Evolutionary conservation across 2,329 filamentous ascomycete genomes (phyloP).

Genomic region (Fusarium miscanthi): DNA sequence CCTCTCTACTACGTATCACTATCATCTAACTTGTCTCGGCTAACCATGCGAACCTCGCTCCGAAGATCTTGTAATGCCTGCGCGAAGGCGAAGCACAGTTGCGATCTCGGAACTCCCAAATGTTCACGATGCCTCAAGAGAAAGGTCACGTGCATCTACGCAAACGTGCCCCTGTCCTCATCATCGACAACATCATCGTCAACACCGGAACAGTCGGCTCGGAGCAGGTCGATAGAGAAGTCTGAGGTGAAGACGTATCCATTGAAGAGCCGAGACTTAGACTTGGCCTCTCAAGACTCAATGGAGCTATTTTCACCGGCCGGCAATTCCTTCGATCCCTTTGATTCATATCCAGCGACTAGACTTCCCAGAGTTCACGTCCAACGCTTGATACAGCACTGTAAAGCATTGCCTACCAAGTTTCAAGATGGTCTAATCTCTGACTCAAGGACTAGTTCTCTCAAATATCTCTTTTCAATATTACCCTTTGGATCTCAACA

Average conservation of each 20-base stretch:
- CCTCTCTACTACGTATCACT: slow-evolving; percentile 1
- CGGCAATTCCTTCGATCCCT: slow-evolving; percentile 61
- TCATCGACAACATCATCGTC: neutral
- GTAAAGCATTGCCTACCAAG: slow-evolving; percentile 51
- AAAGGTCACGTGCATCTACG: slow-evolving; percentile 61
- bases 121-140: slow-evolving; percentile 67
- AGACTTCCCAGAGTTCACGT: slow-evolving; percentile 62
- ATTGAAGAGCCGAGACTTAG: neutral
- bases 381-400: slow-evolving; percentile 66
- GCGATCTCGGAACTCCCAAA: slow-evolving; percentile 63
- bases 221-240: neutral
- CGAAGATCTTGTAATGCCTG: slow-evolving; percentile 67
- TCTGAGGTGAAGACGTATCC: neutral
- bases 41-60: slow-evolving; percentile 64
- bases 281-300: neutral
- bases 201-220: slow-evolving; percentile 17
- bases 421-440: slow-evolving; percentile 1
- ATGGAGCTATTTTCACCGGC: slow-evolving; percentile 37
- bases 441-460: slow-evolving; percentile 60
- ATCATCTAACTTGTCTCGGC: slow-evolving; percentile 14
- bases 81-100: slow-evolving; percentile 66
- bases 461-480: slow-evolving; percentile 69
- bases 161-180: slow-evolving; percentile 61
- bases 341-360: slow-evolving; percentile 66
- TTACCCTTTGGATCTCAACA: slow-evolving; percentile 65